Evolutionary conservation across 2,329 filamentous ascomycete species (phyloP).

Genomic region (Cercospora zeina): DNA sequence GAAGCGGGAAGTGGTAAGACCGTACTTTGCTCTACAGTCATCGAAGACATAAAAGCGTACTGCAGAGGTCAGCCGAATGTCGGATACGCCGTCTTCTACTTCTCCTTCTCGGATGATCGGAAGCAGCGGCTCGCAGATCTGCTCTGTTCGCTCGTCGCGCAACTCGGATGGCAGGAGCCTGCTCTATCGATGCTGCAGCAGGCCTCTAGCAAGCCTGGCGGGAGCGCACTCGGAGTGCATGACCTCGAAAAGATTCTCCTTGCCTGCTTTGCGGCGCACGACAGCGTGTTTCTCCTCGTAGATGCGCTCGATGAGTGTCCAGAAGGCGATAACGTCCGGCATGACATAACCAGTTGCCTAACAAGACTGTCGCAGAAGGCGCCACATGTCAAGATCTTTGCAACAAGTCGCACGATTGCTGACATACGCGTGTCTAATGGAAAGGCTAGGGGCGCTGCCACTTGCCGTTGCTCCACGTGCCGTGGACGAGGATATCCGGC

Average conservation of each 20-base stretch:
- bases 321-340: constrained; percentile 20
- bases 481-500: constrained; percentile 24
- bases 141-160: constrained; percentile 25
- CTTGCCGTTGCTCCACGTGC: constrained; percentile 9
- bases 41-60: constrained; percentile 23
- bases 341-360: constrained; percentile 19
- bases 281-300: constrained; percentile 37
- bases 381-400: constrained; percentile 25
- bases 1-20: constrained; percentile 32
- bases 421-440: constrained; percentile 22
- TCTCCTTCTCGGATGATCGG: constrained; percentile 22
- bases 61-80: constrained; percentile 6
- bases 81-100: constrained; percentile 25
- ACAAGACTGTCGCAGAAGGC: constrained; percentile 20
- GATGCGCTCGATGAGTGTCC: constrained; percentile 42
- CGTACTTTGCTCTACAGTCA: constrained; percentile 29
- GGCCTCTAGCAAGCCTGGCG: constrained; percentile 17
- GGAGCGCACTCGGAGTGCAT: constrained; percentile 14
- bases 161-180: constrained; percentile 24
- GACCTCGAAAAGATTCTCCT: constrained; percentile 29
- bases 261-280: constrained; percentile 20
- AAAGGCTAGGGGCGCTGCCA: constrained; percentile 6
- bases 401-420: constrained; percentile 27
- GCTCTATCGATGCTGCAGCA: constrained; percentile 25
- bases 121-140: constrained; percentile 26